Conservation (phyloP, 2,329 filamentous ascomycete genomes). For the Mariannaea sp. region DNA sequence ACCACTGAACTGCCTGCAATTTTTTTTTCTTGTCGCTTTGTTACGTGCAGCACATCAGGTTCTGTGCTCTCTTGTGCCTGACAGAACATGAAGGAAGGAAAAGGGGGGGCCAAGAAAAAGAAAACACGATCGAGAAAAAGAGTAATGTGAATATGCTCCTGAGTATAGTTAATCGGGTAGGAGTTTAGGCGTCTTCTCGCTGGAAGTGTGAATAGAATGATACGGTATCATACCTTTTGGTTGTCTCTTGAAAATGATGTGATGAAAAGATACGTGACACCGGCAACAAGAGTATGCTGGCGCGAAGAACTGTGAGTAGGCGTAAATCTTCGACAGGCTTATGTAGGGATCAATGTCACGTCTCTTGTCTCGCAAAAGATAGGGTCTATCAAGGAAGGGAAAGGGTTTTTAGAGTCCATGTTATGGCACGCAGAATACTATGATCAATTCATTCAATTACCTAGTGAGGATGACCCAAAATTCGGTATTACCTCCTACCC, state of each 20-base stretch:
- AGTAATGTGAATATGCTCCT: slow-evolving; percentile 20
- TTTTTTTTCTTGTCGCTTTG: not conserved
- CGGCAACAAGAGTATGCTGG: no score
- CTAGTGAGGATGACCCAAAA: slow-evolving; percentile 3
- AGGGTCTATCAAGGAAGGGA: no score
- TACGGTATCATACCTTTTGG: slow-evolving; percentile 12
- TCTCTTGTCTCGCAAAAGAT: not conserved
- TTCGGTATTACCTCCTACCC: slow-evolving; percentile 11
- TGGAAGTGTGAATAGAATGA: slow-evolving; percentile 34
- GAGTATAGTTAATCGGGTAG: slow-evolving; percentile 31
- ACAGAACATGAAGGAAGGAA: slow-evolving; percentile 10
- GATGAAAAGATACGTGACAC: no score
- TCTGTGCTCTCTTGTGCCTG: slow-evolving; percentile 7
- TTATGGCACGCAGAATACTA: not conserved
- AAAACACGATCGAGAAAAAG: no score
- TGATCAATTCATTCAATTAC: slow-evolving; percentile 17
- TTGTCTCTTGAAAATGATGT: no score
- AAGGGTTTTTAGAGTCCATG: no score
- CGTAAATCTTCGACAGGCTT: no score
- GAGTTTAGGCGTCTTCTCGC: slow-evolving; percentile 33
- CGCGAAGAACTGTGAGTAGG: not conserved
- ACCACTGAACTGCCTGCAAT: slow-evolving; percentile 5
- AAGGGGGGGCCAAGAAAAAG: no score
- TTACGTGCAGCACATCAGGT: not conserved
- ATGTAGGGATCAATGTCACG: no score